Percentiles rank a stretch among this genome's conserved stretches.
Conservation (phyloP, 805 yeast genomes). For the Isabelozyma pseudorhagii region DNA sequence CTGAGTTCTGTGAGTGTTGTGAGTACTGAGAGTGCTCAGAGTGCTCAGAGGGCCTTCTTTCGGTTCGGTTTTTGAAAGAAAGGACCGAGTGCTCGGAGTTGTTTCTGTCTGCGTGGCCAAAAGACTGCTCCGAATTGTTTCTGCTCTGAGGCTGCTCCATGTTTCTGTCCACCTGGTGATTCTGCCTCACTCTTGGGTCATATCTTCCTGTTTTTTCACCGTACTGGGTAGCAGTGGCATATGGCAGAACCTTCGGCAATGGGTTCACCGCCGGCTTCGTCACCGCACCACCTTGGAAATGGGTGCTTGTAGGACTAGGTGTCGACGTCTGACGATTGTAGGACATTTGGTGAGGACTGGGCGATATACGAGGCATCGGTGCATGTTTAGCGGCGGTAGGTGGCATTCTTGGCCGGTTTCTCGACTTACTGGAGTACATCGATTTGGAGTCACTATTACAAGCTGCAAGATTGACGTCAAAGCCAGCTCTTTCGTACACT, state of each 20-base stretch:
- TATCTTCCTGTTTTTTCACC: not conserved
- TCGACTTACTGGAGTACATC: not conserved
- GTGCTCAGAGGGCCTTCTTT: not conserved
- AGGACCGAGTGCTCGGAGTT: not conserved
- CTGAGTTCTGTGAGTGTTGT: not conserved
- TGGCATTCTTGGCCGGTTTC: not conserved
- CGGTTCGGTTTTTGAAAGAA: not conserved
- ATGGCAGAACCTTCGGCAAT: not conserved
- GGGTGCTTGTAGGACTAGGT: not conserved
- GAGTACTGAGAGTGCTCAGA: not conserved
- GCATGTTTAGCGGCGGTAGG: slow-evolving; percentile 9
- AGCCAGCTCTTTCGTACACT: slow-evolving; percentile 81
- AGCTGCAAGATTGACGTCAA: slow-evolving; percentile 44
- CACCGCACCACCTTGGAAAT: not conserved
- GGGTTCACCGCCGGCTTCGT: not conserved
- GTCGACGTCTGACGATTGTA: not conserved
- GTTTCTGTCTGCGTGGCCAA: not conserved
- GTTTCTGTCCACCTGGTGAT: too few species aligned
- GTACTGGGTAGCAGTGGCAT: not conserved
- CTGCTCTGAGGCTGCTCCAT: too few species aligned
- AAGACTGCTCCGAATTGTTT: not conserved
- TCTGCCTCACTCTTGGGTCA: not conserved
- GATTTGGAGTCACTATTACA: not conserved
- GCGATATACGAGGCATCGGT: not conserved
- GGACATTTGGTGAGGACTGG: not conserved